phyloP scores from a whole-genome alignment of 2,329 filamentous ascomycete genomes.

The Colletotrichum melonis region DNA sequence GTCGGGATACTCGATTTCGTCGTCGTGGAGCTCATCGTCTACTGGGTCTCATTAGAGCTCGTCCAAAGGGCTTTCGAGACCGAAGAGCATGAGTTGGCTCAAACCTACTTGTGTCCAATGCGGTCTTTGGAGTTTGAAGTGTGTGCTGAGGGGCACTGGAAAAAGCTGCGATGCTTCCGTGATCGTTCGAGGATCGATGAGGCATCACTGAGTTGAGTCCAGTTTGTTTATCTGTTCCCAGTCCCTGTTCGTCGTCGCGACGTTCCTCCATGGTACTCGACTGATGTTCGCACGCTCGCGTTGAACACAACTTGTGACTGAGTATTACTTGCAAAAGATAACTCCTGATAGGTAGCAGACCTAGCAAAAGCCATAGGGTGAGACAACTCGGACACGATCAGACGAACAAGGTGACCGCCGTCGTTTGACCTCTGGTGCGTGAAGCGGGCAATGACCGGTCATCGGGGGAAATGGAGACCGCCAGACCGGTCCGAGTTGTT shows the following conservation, averaged over 20 bases:
- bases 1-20: not conserved
- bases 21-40: not conserved
- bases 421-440: not conserved
- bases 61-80: not conserved
- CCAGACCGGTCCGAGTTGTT: not conserved
- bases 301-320: not conserved
- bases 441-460: not conserved
- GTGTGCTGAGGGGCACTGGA: not conserved
- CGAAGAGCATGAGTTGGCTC: not conserved
- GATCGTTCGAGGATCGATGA: not conserved
- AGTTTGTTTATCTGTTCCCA: not conserved
- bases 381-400: not conserved
- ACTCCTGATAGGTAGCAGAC: too few relatives aligned
- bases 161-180: not conserved
- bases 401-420: not conserved
- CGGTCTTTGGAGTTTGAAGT: not conserved
- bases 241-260: not conserved
- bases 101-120: not conserved
- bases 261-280: not conserved
- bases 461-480: not conserved
- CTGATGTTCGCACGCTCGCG: not conserved
- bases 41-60: not conserved
- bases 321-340: too few relatives aligned
- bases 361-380: too few relatives aligned
- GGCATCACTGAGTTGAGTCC: fast-evolving